These are phyloP conservation scores for Chamaecyparis obtusa DNA, from an alignment of 75 land plant species.

Conservation along the genomic window DNA sequence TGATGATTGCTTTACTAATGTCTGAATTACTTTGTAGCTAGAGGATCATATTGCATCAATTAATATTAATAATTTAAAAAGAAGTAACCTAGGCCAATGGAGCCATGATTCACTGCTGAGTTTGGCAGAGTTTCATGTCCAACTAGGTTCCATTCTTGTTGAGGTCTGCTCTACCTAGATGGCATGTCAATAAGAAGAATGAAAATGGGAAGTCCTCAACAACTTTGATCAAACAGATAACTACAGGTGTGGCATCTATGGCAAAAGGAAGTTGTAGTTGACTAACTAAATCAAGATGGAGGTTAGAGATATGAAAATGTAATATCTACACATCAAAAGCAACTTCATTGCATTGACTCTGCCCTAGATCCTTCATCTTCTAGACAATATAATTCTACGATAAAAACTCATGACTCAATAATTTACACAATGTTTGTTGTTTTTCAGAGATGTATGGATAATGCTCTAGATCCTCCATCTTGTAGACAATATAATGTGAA, in stretches of 20 bases:
- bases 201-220: neutral
- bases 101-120: neutral
- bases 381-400: neutral
- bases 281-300: neutral
- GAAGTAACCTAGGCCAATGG: neutral
- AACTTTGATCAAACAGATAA: neutral
- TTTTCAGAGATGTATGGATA: neutral
- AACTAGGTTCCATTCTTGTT: neutral
- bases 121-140: neutral
- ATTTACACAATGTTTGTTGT: too few species aligned
- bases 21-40: neutral
- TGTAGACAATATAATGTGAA: neutral
- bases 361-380: too few species aligned
- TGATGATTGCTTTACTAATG: neutral
- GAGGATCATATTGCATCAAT: neutral
- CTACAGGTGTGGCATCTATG: neutral
- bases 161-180: neutral
- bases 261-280: neutral
- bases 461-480: neutral
- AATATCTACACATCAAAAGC: neutral
- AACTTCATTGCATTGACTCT: neutral
- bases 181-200: neutral
- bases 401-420: neutral
- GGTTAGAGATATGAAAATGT: neutral
- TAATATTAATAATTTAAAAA: too few species aligned